These are phyloP conservation scores for Boletus edulis DNA, from an alignment of 768 basidiomycete genomes.

Conservation along the genomic window DNA sequence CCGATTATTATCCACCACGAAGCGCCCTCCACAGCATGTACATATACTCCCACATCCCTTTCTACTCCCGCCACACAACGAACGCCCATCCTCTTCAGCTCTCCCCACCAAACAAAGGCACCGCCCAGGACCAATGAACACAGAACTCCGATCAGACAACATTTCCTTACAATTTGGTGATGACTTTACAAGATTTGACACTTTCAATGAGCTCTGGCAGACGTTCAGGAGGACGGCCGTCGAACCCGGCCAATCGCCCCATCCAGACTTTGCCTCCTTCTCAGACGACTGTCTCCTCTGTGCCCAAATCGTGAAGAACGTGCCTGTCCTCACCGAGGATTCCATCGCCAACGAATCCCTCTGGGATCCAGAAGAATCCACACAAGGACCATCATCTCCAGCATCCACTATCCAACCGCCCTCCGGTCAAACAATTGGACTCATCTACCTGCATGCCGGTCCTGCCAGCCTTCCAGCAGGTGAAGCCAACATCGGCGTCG, in stretches of 20 bases:
- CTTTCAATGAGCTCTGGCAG: slow-evolving; percentile 19
- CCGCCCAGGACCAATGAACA: slow-evolving; percentile 4
- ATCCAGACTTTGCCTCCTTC: slow-evolving; percentile 22
- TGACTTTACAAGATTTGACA: neutral
- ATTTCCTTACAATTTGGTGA: slow-evolving; percentile 8
- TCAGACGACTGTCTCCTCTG: slow-evolving; percentile 31
- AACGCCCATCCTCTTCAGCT: slow-evolving; percentile 6
- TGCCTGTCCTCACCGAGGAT: neutral
- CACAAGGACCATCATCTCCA: neutral
- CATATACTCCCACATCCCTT: neutral
- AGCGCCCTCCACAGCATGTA: slow-evolving; percentile 21
- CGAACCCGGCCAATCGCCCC: slow-evolving; percentile 27
- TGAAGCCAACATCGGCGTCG: slow-evolving; percentile 60
- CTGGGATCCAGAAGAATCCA: neutral
- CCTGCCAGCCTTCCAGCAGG: slow-evolving; percentile 20
- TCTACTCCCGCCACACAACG: slow-evolving; percentile 11
- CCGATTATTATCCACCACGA: neutral
- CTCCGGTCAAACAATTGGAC: slow-evolving; percentile 5
- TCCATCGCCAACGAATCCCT: neutral
- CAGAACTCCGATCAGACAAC: slow-evolving; percentile 8
- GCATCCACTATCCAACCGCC: neutral
- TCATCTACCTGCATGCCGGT: slow-evolving; percentile 28
- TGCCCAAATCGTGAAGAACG: slow-evolving; percentile 16
- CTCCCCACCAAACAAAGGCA: neutral
- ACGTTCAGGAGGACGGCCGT: slow-evolving; percentile 22